These are phyloP conservation scores for Leccinum longicurvipes DNA, from an alignment of 768 basidiomycete genomes.

Conservation along the genomic window DNA sequence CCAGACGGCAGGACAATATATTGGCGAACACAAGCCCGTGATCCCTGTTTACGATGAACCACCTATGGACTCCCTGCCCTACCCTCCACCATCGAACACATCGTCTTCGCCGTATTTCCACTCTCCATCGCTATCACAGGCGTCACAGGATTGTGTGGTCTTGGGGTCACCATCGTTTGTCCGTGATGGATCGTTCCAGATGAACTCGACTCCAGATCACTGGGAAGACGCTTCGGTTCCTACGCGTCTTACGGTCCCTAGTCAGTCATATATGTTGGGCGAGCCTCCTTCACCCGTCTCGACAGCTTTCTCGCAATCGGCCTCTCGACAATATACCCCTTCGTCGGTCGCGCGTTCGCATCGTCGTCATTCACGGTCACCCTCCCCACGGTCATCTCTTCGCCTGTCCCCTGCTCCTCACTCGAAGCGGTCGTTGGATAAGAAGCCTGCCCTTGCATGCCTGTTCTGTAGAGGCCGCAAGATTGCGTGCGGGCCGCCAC, in stretches of 20 bases:
- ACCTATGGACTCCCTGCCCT: constrained; percentile 33
- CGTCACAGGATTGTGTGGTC: constrained; percentile 12
- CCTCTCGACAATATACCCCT: constrained; percentile 10
- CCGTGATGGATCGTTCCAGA: constrained; percentile 8
- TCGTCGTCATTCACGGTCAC: constrained; percentile 24
- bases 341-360: constrained; percentile 20
- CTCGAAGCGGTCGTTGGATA: constrained; percentile 31
- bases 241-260: constrained; percentile 6
- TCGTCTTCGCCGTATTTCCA: constrained; percentile 23
- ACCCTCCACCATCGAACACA: constrained; percentile 23
- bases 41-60: constrained; percentile 15
- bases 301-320: constrained; percentile 8
- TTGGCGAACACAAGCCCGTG: constrained; percentile 13
- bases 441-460: constrained; percentile 63
- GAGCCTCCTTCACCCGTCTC: constrained; percentile 10
- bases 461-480: constrained; percentile 65
- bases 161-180: constrained; percentile 14
- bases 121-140: constrained; percentile 3
- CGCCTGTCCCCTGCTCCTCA: constrained; percentile 24
- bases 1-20: constrained; percentile 3
- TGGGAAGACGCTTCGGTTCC: constrained; percentile 20
- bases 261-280: constrained; percentile 20
- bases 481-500: constrained; percentile 64
- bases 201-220: constrained; percentile 10
- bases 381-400: constrained; percentile 21